Conservation (phyloP, 192 early-diverging fungal genomes). For the Mortierella claussenii region DNA sequence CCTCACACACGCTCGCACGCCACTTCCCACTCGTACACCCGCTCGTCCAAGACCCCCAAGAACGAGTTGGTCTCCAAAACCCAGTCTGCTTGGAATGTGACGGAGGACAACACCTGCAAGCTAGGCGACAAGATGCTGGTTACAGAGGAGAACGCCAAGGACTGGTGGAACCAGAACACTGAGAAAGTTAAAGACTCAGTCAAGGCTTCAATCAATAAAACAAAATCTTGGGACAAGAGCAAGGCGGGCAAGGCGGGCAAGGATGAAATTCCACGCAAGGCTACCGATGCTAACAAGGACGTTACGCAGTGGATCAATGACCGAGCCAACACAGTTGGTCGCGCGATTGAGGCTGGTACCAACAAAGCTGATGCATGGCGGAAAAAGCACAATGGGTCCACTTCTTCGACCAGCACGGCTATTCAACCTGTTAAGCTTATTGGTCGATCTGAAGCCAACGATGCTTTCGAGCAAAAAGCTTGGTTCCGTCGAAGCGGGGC, state of each 20-base stretch:
- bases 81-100: slow-evolving; percentile 19
- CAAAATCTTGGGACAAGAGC: slow-evolving; percentile 14
- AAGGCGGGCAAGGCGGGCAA: slow-evolving; percentile 1
- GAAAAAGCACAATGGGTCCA: slow-evolving; percentile 23
- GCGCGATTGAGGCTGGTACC: slow-evolving; percentile 14
- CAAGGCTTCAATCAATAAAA: too few species aligned
- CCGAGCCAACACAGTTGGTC: slow-evolving; percentile 29
- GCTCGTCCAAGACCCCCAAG: not conserved
- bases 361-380: slow-evolving; percentile 10
- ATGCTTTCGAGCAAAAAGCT: not conserved
- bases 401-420: slow-evolving; percentile 7
- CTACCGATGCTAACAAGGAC: slow-evolving; percentile 10
- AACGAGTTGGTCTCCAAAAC: slow-evolving; percentile 27
- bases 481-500: not conserved
- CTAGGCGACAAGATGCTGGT: not conserved
- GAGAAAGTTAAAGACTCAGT: slow-evolving; percentile 18
- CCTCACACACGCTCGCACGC: not conserved
- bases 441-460: slow-evolving; percentile 13
- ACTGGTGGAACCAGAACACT: slow-evolving; percentile 15
- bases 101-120: too few species aligned
- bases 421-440: slow-evolving; percentile 34
- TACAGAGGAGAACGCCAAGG: slow-evolving; percentile 24
- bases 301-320: slow-evolving; percentile 18
- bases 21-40: not conserved
- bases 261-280: not conserved